Base-by-base conservation (phyloP, 805 yeast genomes). In the Saturnispora mendoncae region DNA sequence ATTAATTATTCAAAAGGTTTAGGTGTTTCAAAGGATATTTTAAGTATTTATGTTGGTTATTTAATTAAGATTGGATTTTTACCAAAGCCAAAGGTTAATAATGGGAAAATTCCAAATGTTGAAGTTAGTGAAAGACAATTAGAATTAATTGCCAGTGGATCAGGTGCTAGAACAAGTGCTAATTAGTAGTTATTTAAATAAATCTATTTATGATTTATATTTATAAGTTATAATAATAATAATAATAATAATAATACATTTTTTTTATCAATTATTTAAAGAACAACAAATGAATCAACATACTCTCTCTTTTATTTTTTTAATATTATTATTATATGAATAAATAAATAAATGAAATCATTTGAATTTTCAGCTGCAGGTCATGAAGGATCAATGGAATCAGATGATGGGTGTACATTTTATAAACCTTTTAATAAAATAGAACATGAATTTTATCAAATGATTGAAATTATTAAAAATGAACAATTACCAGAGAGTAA, bases 311-410 rank as follows among this genome's bases (percentile, higher is more conserved):
- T n/a, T n/a, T n/a, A n/a, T n/a, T n/a, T n/a, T n/a, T n/a, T n/a
- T n/a, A n/a, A n/a, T n/a, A n/a, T n/a, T n/a, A n/a, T n/a, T n/a
- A n/a, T n/a, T n/a, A n/a, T n/a, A n/a, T n/a, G n/a, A n/a, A n/a
- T n/a, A n/a, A n/a, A n/a, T n/a, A 12, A 6, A 58, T 35, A 54
- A 8, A 45, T 55, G 27, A 43, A 60, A 61, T 58, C 68, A 56
- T 42, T 66, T 54, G 49, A 64, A 52, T 84, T 83, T 54, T 82
- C 78, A 60, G 97, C 92, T 3, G 97, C 97, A 0, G 98, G 98
- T 5, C 98, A 90, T 54, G 84, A 70, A 5, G 97, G 95, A 0
- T 73, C 82, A 3, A 51, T 85, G 41, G 72, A 74, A 9, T 77
- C 77, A 47, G 69, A 58, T 6, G 74, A 72, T 31, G 94, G 87